Percentiles rank a stretch among this genome's conserved stretches.
Conservation (phyloP, 495 filamentous ascomycete species). For the Penicillium chermesinum region DNA sequence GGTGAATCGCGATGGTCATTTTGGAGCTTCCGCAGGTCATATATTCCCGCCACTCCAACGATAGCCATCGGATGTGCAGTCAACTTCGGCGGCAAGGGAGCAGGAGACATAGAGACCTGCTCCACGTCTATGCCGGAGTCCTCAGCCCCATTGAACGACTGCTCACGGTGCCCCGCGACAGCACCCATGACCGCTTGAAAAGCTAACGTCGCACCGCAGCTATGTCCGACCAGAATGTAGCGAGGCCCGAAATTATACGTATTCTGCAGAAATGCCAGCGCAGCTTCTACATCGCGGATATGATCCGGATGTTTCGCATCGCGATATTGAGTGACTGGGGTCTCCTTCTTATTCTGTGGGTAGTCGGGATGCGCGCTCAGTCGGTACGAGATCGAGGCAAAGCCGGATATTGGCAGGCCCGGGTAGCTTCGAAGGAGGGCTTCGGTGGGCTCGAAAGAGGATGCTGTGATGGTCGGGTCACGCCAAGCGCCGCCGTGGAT, state of each 20-base stretch:
- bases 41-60: constrained; percentile 60
- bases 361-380: constrained; percentile 65
- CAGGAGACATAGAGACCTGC: constrained; percentile 15
- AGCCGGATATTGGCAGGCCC: constrained; percentile 46
- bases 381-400: constrained; percentile 75
- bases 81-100: constrained; percentile 17
- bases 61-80: constrained; percentile 42
- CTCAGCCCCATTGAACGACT: constrained; percentile 5
- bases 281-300: constrained; percentile 61
- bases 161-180: constrained; percentile 20
- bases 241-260: constrained; percentile 43
- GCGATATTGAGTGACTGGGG: constrained; percentile 32
- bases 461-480: constrained; percentile 58
- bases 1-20: constrained; percentile 40
- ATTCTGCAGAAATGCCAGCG: constrained; percentile 54
- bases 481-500: constrained; percentile 91
- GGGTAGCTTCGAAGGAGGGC: constrained; percentile 36
- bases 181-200: constrained; percentile 60
- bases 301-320: constrained; percentile 67
- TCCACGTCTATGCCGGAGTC: constrained; percentile 6
- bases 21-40: constrained; percentile 54
- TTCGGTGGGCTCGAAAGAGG: constrained; percentile 45
- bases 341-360: constrained; percentile 43
- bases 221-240: constrained; percentile 72
- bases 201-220: constrained; percentile 67